A percentile compares a stretch with the other conserved stretches of the same genome.
phyloP scores from a whole-genome alignment of 2,329 filamentous ascomycete species.

The Fusarium anguioides region DNA sequence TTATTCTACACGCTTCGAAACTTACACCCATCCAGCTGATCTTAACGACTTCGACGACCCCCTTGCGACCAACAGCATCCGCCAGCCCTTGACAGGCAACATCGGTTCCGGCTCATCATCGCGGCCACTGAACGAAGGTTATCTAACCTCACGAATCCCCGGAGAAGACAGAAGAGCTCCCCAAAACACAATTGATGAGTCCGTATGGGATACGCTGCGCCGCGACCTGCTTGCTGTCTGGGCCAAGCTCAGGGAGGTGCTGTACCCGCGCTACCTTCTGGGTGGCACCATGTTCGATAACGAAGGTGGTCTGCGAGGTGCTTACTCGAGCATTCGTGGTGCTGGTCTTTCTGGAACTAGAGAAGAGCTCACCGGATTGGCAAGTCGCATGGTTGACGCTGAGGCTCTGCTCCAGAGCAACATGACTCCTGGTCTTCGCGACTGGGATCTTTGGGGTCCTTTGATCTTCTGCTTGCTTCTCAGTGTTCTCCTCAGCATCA shows the following conservation, averaged over 20 bases:
- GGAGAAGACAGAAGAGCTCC: constrained; percentile 93
- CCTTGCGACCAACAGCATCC: constrained; percentile 73
- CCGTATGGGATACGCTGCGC: constrained; percentile 95
- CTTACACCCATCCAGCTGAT: constrained; percentile 68
- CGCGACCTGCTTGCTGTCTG: constrained; percentile 93
- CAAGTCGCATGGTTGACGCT: constrained; percentile 71
- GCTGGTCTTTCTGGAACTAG: constrained; percentile 69
- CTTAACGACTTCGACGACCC: constrained; percentile 95
- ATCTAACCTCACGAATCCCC: constrained; percentile 88
- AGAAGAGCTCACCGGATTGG: constrained; percentile 71
- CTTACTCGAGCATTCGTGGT: constrained; percentile 70
- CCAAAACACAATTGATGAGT: constrained; percentile 95
- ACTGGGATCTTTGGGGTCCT: constrained; percentile 99
- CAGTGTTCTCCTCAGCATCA: constrained; percentile 86
- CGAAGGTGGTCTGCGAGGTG: constrained; percentile 65
- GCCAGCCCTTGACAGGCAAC: constrained; percentile 84
- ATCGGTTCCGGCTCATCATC: constrained; percentile 73
- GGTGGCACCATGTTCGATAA: constrained; percentile 72
- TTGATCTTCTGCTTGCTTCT: constrained; percentile 92
- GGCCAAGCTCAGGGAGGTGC: constrained; percentile 97
- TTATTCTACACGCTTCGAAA: background rate
- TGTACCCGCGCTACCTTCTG: constrained; percentile 95
- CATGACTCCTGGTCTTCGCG: constrained; percentile 90
- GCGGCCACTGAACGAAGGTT: constrained; percentile 74
- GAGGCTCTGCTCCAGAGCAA: constrained; percentile 71